Evolutionary conservation across 805 yeast genomes (phyloP), one percentile per base, ranked within the genome.

Genomic region (Isabelozyma pseudorhagii): DNA sequence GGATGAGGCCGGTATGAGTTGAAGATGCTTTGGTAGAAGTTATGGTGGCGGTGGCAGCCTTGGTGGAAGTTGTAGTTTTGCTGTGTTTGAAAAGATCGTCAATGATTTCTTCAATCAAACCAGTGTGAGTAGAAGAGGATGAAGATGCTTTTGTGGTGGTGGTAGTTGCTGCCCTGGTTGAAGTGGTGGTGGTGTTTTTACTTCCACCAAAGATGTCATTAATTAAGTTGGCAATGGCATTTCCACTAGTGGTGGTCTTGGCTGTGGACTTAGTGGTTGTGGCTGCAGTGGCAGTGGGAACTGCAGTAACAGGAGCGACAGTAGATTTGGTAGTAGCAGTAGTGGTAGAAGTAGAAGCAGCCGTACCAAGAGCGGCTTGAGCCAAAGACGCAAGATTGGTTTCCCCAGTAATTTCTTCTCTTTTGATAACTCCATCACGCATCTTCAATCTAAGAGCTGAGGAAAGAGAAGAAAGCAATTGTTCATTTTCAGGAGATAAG

Each of bases 141-240:
- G 25, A 21, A 21, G 25, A 21, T 3, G 25, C 3, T 21, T 4
- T 6, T 21, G 5, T 21, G 25, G 25, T 21, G 25, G 36, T 6
- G 36, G 36, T 31, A 10, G 36, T 31, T 31, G n/a, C 36, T 10
- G 36, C 36, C n/a, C 4, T 31, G n/a, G 36, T 31, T 10, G 36
- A 31, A 8, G 36, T 31, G 10, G 36, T 40, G 46, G 38, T 49
- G 25, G 42, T 49, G 45, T 46, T 56, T 39, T 53, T 53, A 31
- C 51, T 45, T 46, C 53, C 58, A 50, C 51, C 58, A n/a, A 55
- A 40, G 25, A 53, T 31, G 7, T 53, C 56, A 48, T 50, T 54
- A 46, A 54, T 41, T 6, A 52, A 49, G 10, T 41, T 40, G 17
- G 50, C 46, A 42, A 59, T 43, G 21, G 56, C 15, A 14, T 14